Evolutionary conservation across 768 basidiomycete genomes (phyloP).

Genomic region (Fibroporia radiculosa): DNA sequence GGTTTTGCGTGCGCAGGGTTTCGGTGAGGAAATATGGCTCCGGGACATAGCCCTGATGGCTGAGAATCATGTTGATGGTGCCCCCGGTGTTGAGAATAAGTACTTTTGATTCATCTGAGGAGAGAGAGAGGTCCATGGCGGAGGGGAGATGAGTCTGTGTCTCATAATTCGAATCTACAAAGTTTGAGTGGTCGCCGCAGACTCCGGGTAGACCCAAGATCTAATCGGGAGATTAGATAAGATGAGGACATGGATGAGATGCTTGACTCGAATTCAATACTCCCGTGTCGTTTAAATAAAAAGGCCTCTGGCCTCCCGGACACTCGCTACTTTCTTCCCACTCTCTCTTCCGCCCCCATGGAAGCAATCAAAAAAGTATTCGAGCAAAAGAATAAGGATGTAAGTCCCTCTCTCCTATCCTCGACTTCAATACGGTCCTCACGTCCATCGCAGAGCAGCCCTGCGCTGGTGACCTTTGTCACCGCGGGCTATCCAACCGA

Average conservation of each 20-base stretch:
- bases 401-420: slow-evolving; percentile 16
- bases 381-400: slow-evolving; percentile 53
- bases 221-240: slow-evolving; percentile 13
- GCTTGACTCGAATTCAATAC: slow-evolving; percentile 3
- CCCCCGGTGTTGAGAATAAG: slow-evolving; percentile 88
- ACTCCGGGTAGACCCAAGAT: background rate
- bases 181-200: background rate
- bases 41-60: slow-evolving; percentile 70
- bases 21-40: slow-evolving; percentile 86
- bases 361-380: slow-evolving; percentile 67
- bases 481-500: slow-evolving; percentile 87
- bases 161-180: background rate
- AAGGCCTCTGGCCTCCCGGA: background rate
- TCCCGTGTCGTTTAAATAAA: background rate
- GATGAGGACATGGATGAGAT: slow-evolving; percentile 5
- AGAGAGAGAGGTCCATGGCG: slow-evolving; percentile 39
- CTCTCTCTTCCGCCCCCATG: slow-evolving; percentile 34
- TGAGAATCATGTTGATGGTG: slow-evolving; percentile 84
- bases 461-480: slow-evolving; percentile 79
- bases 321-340: slow-evolving; percentile 5
- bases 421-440: background rate
- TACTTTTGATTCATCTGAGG: slow-evolving; percentile 69
- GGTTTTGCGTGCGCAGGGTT: slow-evolving; percentile 70
- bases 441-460: slow-evolving; percentile 17
- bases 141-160: background rate